Evolutionary conservation across 2,329 filamentous ascomycete species (phyloP), one percentile per base, ranked within the genome.

Genomic region (Tolypocladium endophyticum): DNA sequence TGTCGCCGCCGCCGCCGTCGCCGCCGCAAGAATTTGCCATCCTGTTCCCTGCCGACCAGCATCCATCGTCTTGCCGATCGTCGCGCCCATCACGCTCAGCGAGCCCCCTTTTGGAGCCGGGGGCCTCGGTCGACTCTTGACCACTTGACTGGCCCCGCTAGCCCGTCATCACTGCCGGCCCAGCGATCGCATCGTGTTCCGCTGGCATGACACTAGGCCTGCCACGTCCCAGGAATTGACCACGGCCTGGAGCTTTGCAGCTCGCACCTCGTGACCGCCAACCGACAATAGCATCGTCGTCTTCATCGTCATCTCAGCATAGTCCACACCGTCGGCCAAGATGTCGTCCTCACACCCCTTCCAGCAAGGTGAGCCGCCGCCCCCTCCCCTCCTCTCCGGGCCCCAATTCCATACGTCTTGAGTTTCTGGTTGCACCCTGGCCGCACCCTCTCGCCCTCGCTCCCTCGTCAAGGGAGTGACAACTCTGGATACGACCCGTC

Each of bases 341-440:
- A 64, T 64, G 63, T 61, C 63, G 23, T 58, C 56, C 12, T 35
- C 62, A 35, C 58, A 56, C 45, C 39, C 61, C 56, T 61, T 61
- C 47, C 61, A 55, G 35, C 62, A 59, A 61, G 63, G 63, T 64
- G 58, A 64, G 63, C 55, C 41, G 50, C 36, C 39, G 25, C 39
- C 18, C 25, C 30, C 43, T 20, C 30, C 28, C 23, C 16, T 53
- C 56, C 25, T n/a, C 30, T n/a, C 47, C 56, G 53, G 52, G 12
- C 56, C 52, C 43, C 47, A 41, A 35, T 55, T 50, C 56, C 59
- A 52, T 20, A 55, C 56, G 33, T 16, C 25, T 55, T 16, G 54
- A 38, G 41, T 57, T 56, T 59, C 58, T 25, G 45, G 2, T 54
- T 54, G 47, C 23, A 36, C 35, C 58, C 56, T 41, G 43, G 25